Evolutionary conservation across 208 protist species (phyloP).

Genomic region (Naegleria lovaniensis): DNA sequence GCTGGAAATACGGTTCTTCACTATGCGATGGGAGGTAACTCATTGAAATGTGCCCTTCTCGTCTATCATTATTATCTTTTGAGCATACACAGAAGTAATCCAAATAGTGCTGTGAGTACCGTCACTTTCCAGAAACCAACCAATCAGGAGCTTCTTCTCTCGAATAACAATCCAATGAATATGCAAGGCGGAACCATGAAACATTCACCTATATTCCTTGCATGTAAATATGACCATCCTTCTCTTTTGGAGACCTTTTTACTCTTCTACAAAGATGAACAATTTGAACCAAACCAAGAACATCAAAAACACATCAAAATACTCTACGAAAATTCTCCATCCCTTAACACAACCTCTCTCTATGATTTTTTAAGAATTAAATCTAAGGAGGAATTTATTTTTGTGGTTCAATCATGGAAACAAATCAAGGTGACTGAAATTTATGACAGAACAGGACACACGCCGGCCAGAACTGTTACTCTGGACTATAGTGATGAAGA

Average conservation of each 20-base stretch:
- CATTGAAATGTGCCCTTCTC: not conserved
- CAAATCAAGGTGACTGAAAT: not conserved
- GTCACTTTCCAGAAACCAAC: not conserved
- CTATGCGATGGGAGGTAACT: not conserved
- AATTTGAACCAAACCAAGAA: not conserved
- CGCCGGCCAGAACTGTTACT: not conserved
- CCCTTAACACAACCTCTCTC: not conserved
- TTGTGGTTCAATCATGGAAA: not conserved
- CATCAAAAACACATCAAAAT: not conserved
- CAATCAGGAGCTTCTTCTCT: not conserved
- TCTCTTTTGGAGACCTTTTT: not conserved
- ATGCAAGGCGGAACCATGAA: not conserved
- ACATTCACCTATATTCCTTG: not conserved
- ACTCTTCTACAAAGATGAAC: not conserved
- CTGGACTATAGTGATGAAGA: not conserved
- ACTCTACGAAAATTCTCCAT: not conserved
- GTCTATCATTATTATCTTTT: constrained; percentile 2
- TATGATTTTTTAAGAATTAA: not conserved
- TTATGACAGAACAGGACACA: not conserved
- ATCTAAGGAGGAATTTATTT: not conserved
- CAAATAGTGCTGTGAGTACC: not conserved
- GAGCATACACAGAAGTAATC: not conserved
- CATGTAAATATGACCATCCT: not conserved
- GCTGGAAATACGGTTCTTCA: not conserved
- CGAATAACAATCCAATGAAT: constrained; percentile 14